Conservation (phyloP, 768 basidiomycete species). For the Leccinum incarnatum region DNA sequence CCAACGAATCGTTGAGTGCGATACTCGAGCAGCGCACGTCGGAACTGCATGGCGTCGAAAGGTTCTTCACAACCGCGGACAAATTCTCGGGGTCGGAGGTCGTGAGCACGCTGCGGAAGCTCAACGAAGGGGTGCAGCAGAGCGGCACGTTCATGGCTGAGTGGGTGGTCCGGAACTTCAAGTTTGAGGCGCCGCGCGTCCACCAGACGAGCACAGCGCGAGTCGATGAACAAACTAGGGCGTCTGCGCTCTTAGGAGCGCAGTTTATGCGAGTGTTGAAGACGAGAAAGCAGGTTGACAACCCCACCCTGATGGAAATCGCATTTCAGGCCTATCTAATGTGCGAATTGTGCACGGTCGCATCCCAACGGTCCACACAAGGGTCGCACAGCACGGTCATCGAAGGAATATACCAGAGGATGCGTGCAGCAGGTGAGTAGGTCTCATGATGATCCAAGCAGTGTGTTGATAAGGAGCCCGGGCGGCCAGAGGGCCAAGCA, state of each 20-base stretch:
- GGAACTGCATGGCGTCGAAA: constrained; percentile 42
- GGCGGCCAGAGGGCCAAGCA: constrained; percentile 38
- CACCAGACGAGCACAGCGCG: constrained; percentile 2
- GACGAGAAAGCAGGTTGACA: constrained; percentile 20
- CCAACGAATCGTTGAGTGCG: constrained; percentile 10
- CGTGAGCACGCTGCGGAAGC: constrained; percentile 36
- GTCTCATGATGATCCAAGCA: background rate
- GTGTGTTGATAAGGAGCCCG: background rate
- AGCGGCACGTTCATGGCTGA: constrained; percentile 44
- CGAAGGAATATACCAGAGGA: constrained; percentile 30
- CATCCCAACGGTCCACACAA: constrained; percentile 18
- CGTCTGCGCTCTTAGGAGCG: constrained; percentile 10
- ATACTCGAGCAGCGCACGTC: constrained; percentile 39
- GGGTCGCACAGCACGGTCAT: constrained; percentile 16
- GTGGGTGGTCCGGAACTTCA: constrained; percentile 38
- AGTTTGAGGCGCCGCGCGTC: constrained; percentile 12
- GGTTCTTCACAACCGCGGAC: constrained; percentile 42
- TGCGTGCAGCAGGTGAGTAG: constrained; percentile 33
- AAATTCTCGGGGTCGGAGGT: constrained; percentile 44
- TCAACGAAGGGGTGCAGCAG: constrained; percentile 48
- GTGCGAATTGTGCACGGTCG: constrained; percentile 16
- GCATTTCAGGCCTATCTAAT: constrained; percentile 28
- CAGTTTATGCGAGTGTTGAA: constrained; percentile 17
- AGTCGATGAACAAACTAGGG: constrained; percentile 8
- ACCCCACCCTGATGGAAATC: constrained; percentile 33